These are phyloP conservation scores for Nigrospora sphaerica DNA, from an alignment of 2,329 filamentous ascomycete genomes.

Conservation along the genomic window DNA sequence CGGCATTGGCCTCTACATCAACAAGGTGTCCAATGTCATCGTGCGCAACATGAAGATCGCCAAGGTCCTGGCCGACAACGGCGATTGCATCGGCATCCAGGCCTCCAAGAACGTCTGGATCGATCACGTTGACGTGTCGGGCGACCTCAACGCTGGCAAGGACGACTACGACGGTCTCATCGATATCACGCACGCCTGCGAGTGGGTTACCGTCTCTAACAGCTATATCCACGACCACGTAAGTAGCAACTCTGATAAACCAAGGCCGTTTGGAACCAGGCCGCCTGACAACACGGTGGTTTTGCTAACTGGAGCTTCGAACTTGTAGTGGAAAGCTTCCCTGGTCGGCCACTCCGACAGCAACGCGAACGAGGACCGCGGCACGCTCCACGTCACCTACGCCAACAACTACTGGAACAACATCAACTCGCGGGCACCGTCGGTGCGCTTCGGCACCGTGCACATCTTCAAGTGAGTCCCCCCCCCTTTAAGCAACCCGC, in stretches of 20 bases:
- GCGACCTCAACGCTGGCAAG: conserved; percentile 53
- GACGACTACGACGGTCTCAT: conserved; percentile 64
- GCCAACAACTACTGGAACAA: conserved; percentile 60
- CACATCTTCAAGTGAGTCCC: conserved; percentile 41
- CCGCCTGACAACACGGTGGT: no score
- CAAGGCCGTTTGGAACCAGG: no score
- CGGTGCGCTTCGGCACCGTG: conserved; percentile 58
- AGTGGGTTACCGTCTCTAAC: conserved; percentile 49
- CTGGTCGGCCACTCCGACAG: conserved; percentile 51
- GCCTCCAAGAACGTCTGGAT: conserved; percentile 55
- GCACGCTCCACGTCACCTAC: conserved; percentile 57
- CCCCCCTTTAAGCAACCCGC: no score
- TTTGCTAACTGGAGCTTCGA: no score
- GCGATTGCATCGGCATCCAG: conserved; percentile 55
- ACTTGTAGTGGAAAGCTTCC: conserved; percentile 17
- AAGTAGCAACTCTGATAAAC: neutral
- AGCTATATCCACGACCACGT: conserved; percentile 43
- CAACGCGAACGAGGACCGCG: conserved; percentile 51
- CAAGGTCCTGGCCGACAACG: conserved; percentile 46
- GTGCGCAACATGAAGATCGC: conserved; percentile 54
- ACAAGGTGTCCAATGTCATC: conserved; percentile 49
- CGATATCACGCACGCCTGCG: conserved; percentile 55
- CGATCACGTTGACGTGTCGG: conserved; percentile 60
- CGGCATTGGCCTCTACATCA: conserved; percentile 45
- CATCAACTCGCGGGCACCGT: conserved; percentile 56